These are phyloP conservation scores for Yamadazyma philogaea DNA, from an alignment of 805 yeast genomes.

Conservation along the genomic window DNA sequence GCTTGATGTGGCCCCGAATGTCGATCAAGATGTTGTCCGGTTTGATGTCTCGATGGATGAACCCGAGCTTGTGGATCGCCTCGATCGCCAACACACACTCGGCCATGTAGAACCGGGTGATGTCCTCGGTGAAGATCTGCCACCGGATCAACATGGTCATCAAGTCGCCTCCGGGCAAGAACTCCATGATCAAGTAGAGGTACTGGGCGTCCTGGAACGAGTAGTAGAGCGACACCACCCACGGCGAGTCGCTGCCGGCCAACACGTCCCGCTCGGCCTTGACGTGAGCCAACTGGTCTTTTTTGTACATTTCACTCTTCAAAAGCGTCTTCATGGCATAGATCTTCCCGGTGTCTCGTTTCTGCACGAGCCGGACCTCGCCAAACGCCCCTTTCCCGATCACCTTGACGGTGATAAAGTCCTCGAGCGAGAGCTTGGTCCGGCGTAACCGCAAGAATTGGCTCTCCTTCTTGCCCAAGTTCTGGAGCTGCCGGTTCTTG, in stretches of 20 bases:
- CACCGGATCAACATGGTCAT: constrained; percentile 96
- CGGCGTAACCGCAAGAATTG: constrained; percentile 81
- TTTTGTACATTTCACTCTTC: constrained; percentile 90
- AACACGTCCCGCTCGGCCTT: constrained; percentile 94
- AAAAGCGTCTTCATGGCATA: constrained; percentile 92
- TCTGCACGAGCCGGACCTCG: constrained; percentile 91
- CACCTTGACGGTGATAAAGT: constrained; percentile 84
- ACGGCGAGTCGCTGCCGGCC: constrained; percentile 84
- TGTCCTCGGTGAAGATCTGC: constrained; percentile 91
- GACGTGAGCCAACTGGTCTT: constrained; percentile 92
- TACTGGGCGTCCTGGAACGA: constrained; percentile 79
- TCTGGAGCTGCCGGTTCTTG: constrained; percentile 72
- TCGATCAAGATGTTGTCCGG: constrained; percentile 94
- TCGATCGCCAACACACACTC: constrained; percentile 95
- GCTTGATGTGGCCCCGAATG: constrained; percentile 66
- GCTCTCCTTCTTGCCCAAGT: constrained; percentile 85
- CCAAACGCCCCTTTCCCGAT: constrained; percentile 98
- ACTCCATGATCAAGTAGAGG: constrained; percentile 76
- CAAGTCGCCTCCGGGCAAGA: constrained; percentile 76
- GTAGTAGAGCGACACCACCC: constrained; percentile 82
- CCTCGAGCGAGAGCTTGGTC: constrained; percentile 77
- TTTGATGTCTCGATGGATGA: constrained; percentile 95
- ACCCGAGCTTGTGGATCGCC: constrained; percentile 88
- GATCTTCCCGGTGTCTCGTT: constrained; percentile 85
- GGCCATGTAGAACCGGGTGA: constrained; percentile 90